Base-by-base conservation (phyloP, 768 basidiomycete genomes). In the Mycena epipterygia region DNA sequence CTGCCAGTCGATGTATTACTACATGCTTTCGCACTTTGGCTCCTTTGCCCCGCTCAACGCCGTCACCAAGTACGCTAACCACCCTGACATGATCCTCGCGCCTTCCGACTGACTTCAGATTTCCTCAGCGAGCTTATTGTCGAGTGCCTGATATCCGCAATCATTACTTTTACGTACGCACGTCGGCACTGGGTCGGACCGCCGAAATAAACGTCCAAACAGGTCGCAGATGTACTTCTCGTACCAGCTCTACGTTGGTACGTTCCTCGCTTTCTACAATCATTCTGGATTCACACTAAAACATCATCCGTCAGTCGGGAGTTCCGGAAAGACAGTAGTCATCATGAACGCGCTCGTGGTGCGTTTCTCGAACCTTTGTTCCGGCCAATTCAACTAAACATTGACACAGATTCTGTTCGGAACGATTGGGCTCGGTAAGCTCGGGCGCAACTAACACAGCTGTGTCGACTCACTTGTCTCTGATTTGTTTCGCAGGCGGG, bases 191-290 rank as follows among this genome's bases (percentile, higher is more conserved):
- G 21, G 59, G 33, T 21, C 25, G n/a, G 19, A 41, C 61, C 61
- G n/a, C n/a, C 59, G 19, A 29, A 27, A 44, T n/a, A n/a, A n/a
- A n/a, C n/a, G n/a, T n/a, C n/a, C n/a, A n/a, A 48, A 12, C 68
- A 86, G 85, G 33, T 85, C 86, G 17, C 86, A 87, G 67, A 72
- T 82, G 68, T 85, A 82, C 73, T 86, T 87, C 64, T 84, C 81
- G 6, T 78, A 81, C 60, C 84, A 86, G 71, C 73, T 86, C 11
- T 79, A 84, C 53, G 72, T 73, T 16, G 83, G 83, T 83, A 56
- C 27, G 76, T 64, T 35, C 14, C 16, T 41, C 11, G 12, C 7
- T 41, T 9, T 9, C 39, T 5, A 17, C 13, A 11, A 17, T 9
- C 39, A 39, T 83, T 83, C 0, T 17, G 5, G 39, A 41, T 16